Base-by-base conservation (phyloP, 2,329 filamentous ascomycete species). In the Cordyceps tenuipes region DNA sequence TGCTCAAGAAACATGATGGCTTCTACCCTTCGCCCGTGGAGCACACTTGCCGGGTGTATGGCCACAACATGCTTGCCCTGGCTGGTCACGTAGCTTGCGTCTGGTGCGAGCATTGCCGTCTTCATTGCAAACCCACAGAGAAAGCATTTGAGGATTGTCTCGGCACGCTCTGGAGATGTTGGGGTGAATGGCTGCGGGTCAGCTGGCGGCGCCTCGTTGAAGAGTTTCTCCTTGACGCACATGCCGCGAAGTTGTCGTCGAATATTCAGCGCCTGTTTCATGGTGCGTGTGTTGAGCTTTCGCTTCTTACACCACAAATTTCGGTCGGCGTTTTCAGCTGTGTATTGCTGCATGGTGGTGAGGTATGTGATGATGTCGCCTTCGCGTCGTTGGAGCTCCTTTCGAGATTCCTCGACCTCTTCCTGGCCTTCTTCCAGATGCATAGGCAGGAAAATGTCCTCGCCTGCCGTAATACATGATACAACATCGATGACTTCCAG, bases 401-500 rank as follows among this genome's bases (percentile, higher is more conserved):
- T 81, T 47, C 84, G 80, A 19, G 72, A 70, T 15, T 77, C 76
- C 61, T 82, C 80, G 1, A 80, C 76, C 21, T 81, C 76, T 57
- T 85, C 82, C 23, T 74, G 73, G 2, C 74, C 77, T 62, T 86
- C 81, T 63, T 85, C 82, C 0, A 80, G 81, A 52, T 82, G 80
- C 0, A 85, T 71, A 50, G 84, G 82, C 12, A 83, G 70, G 65
- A 86, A 87, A 12, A 87, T 81, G 61, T 85, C 83, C 54, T 85
- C 82, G 47, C 85, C 84, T 0, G 82, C 77, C 0, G 83, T 86
- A 23, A 88, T 77, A 62, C 82, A 84, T 0, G 84, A 77, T 41
- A 88, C 89, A 59, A 97, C 87, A 68, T 97, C 94, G 63, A 99
- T 93, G 4, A 85, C 86, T 65, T 96, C 91, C 0, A 87, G 72